These are phyloP conservation scores for Aspergillus novoparasiticus DNA, from an alignment of 2,329 filamentous ascomycete species.

Conservation along the genomic window DNA sequence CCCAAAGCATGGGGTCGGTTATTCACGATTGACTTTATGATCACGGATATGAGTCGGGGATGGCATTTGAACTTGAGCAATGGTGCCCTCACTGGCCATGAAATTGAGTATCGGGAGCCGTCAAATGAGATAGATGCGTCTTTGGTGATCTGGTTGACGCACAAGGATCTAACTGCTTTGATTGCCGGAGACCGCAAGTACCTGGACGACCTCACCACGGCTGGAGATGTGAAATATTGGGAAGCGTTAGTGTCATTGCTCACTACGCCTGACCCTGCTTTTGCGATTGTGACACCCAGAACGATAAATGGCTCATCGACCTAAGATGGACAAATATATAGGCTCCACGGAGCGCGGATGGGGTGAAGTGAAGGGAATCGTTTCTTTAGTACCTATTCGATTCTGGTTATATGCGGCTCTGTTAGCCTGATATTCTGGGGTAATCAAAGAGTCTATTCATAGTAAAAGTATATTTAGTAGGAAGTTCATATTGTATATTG, in stretches of 20 bases:
- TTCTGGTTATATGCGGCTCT: neutral
- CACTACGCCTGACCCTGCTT: constrained; percentile 9
- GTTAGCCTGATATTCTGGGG: neutral
- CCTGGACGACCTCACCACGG: constrained; percentile 1
- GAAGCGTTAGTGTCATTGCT: constrained; percentile 2
- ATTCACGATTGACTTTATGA: constrained; percentile 5
- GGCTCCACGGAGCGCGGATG: too few relatives aligned
- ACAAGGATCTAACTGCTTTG: constrained; percentile 6
- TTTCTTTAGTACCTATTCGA: neutral
- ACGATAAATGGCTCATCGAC: neutral
- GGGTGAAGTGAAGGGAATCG: neutral
- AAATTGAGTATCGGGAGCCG: neutral
- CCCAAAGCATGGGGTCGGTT: constrained; percentile 7
- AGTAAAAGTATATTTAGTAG: neutral
- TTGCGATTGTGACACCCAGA: constrained; percentile 12
- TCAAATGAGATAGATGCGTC: neutral
- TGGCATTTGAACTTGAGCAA: constrained; percentile 12
- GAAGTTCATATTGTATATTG: too few relatives aligned
- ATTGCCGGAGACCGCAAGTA: neutral
- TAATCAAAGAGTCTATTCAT: neutral
- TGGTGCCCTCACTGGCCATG: constrained; percentile 10
- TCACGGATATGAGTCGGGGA: neutral
- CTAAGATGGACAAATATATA: neutral
- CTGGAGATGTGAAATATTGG: neutral
- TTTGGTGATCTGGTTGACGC: neutral